Evolutionary conservation across 2,329 filamentous ascomycete genomes (phyloP).

Genomic region (Tolypocladium tropicale): DNA sequence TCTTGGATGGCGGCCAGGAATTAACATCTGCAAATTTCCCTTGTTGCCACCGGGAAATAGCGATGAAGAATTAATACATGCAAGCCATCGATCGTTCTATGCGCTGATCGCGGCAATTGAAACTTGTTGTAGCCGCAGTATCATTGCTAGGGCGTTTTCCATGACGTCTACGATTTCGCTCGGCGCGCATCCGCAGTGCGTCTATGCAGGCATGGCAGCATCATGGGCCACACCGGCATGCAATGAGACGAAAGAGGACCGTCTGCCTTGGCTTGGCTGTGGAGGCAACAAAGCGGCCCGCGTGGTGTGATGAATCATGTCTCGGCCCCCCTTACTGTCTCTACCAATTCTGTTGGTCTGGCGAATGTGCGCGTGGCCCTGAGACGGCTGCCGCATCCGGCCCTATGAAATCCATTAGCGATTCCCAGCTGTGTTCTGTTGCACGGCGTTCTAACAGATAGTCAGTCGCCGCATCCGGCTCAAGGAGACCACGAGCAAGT

Average conservation of each 20-base stretch:
- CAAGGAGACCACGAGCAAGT: too few species aligned
- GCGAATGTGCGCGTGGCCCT: not conserved
- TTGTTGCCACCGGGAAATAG: too few species aligned
- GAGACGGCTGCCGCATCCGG: not conserved
- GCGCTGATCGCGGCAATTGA: not conserved
- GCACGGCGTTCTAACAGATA: not conserved
- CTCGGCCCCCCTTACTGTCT: not conserved
- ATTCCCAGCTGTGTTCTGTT: not conserved
- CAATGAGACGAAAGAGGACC: too few species aligned
- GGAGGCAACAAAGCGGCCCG: not conserved
- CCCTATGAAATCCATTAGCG: not conserved
- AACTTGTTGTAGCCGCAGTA: not conserved
- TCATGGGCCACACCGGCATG: not conserved
- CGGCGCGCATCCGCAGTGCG: not conserved
- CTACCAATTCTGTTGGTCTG: not conserved
- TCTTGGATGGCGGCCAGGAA: too few species aligned
- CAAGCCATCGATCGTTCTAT: not conserved
- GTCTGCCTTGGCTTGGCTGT: too few species aligned
- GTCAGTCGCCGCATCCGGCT: too few species aligned
- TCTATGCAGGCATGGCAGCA: not conserved
- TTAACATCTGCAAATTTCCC: too few species aligned
- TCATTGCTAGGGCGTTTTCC: too few species aligned
- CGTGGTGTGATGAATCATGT: not conserved
- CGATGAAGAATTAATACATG: not conserved
- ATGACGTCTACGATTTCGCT: not conserved